Percentiles rank a stretch among this genome's conserved stretches.
phyloP scores from a whole-genome alignment of 1,139 yeast genomes.

The Blastobotrys petasosporus region DNA sequence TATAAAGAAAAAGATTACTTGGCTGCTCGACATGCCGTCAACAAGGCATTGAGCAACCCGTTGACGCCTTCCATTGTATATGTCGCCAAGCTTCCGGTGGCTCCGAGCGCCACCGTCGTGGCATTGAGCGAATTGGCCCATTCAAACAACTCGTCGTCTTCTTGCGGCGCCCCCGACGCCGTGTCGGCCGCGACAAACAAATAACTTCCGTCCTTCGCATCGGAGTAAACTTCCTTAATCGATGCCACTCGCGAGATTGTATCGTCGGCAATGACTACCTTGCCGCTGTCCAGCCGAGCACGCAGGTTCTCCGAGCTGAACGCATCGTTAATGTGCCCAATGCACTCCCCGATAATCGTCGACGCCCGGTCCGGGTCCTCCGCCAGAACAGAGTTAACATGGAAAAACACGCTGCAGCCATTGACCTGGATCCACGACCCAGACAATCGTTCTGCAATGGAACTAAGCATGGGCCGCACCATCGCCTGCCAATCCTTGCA shows the following conservation, averaged over 20 bases:
- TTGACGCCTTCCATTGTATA: constrained; percentile 73
- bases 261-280: constrained; percentile 23
- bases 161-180: constrained; percentile 45
- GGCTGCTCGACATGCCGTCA: constrained; percentile 10
- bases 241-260: constrained; percentile 22
- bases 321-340: constrained; percentile 76
- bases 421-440: constrained; percentile 68
- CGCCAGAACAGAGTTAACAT: constrained; percentile 32
- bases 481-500: constrained; percentile 56
- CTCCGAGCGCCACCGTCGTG: constrained; percentile 62
- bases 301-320: constrained; percentile 63
- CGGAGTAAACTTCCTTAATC: constrained; percentile 21
- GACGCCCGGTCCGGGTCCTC: constrained; percentile 62
- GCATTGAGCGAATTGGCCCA: constrained; percentile 41
- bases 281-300: constrained; percentile 61
- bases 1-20: neutral
- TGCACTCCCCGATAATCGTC: constrained; percentile 74
- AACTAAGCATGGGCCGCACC: constrained; percentile 52
- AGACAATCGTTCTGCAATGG: constrained; percentile 73
- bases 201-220: constrained; percentile 6
- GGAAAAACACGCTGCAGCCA: constrained; percentile 70
- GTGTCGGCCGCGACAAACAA: constrained; percentile 50
- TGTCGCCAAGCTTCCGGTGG: constrained; percentile 53
- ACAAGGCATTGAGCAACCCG: constrained; percentile 46
- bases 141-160: constrained; percentile 55